These are phyloP conservation scores for Alliaria petiolata DNA, from an alignment of 345 rosid species.

Conservation along the genomic window DNA sequence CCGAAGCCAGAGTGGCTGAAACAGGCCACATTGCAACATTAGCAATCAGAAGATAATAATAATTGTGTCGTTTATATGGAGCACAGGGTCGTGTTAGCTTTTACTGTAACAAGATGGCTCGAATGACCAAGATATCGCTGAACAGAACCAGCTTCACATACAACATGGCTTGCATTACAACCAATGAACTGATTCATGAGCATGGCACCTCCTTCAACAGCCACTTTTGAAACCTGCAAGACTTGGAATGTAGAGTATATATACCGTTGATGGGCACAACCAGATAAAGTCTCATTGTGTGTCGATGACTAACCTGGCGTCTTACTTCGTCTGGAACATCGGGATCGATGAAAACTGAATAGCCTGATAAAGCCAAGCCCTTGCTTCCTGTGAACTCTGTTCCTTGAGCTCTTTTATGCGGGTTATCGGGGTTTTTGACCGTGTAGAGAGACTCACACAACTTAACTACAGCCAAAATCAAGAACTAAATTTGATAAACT, in stretches of 20 bases:
- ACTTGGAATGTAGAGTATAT: neutral
- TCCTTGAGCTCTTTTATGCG: slow-evolving; percentile 25
- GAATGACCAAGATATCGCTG: slow-evolving; percentile 65
- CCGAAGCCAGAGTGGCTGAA: slow-evolving; percentile 77
- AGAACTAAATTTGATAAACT: neutral
- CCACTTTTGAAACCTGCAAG: slow-evolving; percentile 54
- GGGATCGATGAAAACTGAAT: slow-evolving; percentile 54
- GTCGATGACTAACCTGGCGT: slow-evolving; percentile 42
- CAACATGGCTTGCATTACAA: slow-evolving; percentile 59
- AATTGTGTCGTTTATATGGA: neutral
- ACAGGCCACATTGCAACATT: neutral
- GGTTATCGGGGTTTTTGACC: slow-evolving; percentile 45
- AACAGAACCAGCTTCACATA: slow-evolving; percentile 68
- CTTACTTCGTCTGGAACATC: slow-evolving; percentile 50
- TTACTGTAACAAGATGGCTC: slow-evolving; percentile 64
- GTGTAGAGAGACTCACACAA: slow-evolving; percentile 66
- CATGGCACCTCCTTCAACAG: slow-evolving; percentile 54
- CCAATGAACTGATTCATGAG: slow-evolving; percentile 54
- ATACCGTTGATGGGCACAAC: neutral
- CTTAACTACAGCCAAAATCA: slow-evolving; percentile 44
- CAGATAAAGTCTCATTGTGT: neutral
- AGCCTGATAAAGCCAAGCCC: slow-evolving; percentile 41
- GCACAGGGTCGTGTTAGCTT: slow-evolving; percentile 22
- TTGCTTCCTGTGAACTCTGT: slow-evolving; percentile 30
- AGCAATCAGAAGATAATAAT: neutral